A percentile compares a stretch with the other conserved stretches of the same genome.
These are phyloP conservation scores for Cystobasidium onofrii DNA, from an alignment of 768 basidiomycete species.

Conservation along the genomic window DNA sequence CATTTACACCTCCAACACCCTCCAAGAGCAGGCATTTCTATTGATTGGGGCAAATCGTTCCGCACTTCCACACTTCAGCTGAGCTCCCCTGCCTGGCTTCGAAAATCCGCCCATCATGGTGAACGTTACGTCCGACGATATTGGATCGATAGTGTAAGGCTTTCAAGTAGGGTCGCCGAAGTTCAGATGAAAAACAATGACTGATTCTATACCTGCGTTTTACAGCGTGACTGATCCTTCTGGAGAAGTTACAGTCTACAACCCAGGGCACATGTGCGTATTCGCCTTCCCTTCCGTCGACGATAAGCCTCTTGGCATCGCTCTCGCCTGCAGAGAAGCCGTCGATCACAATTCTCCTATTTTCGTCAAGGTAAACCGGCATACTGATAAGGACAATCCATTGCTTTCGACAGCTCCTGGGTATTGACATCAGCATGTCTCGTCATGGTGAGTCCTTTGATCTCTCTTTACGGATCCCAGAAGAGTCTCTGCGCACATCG, in stretches of 20 bases:
- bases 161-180: not conserved
- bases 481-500: too few species aligned
- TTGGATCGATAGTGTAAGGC: slow-evolving; percentile 2
- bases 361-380: not conserved
- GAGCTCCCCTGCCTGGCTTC: not conserved
- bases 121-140: slow-evolving; percentile 10
- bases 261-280: slow-evolving; percentile 14
- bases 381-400: not conserved
- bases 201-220: not conserved
- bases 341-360: not conserved
- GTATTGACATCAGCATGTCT: slow-evolving; percentile 40
- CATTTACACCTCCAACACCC: not conserved
- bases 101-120: not conserved
- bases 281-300: not conserved
- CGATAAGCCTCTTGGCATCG: not conserved
- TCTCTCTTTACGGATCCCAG: not conserved
- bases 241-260: slow-evolving; percentile 6
- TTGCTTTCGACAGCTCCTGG: slow-evolving; percentile 21
- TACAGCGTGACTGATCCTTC: not conserved
- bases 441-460: slow-evolving; percentile 48
- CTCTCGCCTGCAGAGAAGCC: not conserved
- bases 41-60: too few species aligned
- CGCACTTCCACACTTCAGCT: not conserved
- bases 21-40: not conserved
- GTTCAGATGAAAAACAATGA: not conserved